Evolutionary conservation across 2,329 filamentous ascomycete species (phyloP).

Genomic region (Colletotrichum cereale): DNA sequence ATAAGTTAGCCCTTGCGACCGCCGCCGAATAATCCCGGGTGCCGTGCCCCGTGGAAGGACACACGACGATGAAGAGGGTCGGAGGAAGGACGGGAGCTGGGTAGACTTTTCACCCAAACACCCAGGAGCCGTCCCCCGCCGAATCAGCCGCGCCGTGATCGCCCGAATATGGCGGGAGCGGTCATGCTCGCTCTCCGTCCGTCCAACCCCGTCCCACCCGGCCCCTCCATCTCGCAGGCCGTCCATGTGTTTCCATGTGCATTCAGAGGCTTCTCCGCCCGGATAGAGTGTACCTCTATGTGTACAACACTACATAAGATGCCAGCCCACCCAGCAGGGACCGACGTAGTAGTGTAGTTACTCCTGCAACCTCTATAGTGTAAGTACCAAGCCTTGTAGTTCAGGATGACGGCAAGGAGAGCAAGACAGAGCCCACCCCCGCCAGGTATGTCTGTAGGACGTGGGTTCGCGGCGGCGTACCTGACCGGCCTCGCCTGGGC

Average conservation of each 20-base stretch:
- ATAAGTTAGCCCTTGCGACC: slow-evolving; percentile 17
- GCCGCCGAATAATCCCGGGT: slow-evolving; percentile 11
- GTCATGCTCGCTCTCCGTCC: slow-evolving; percentile 4
- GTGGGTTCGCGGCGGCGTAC: not conserved
- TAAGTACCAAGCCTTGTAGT: not conserved
- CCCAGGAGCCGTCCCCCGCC: slow-evolving; percentile 11
- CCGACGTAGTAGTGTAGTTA: not conserved
- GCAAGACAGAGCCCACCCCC: not conserved
- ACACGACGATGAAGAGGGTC: not conserved
- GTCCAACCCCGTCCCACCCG: slow-evolving; percentile 11
- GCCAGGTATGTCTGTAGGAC: not conserved
- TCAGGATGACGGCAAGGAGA: not conserved
- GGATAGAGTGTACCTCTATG: not conserved
- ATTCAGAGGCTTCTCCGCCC: not conserved
- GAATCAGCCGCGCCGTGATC: slow-evolving; percentile 26
- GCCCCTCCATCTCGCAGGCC: not conserved
- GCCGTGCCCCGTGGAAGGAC: slow-evolving; percentile 13
- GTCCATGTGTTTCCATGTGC: not conserved
- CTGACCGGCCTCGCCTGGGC: not conserved
- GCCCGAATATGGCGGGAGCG: slow-evolving; percentile 24
- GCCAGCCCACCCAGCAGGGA: not conserved
- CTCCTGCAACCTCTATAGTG: not conserved
- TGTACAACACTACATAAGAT: too few species aligned
- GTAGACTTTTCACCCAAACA: not conserved
- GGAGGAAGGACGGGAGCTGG: not conserved